Percentiles rank a stretch among this genome's conserved stretches.
Conservation (phyloP, 2,329 filamentous ascomycete species). For the Colletotrichum lini region DNA sequence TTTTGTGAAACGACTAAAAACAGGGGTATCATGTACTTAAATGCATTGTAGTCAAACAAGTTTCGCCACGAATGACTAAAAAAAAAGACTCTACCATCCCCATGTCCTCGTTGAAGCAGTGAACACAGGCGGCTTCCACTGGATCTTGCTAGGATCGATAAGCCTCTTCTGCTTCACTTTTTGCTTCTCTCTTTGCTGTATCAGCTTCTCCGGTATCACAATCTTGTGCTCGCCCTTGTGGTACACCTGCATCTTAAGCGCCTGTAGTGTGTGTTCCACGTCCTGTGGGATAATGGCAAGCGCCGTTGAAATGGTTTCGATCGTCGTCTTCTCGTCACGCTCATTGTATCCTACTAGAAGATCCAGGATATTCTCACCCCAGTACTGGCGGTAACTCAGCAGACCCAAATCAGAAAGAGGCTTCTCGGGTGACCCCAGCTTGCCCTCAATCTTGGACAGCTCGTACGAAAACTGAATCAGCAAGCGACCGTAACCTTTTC, state of each 20-base stretch:
- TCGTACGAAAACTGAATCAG: constrained; percentile 99
- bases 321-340: constrained; percentile 80
- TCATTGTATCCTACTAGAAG: constrained; percentile 82
- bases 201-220: constrained; percentile 87
- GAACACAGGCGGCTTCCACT: constrained; percentile 98
- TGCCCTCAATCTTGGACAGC: constrained; percentile 93
- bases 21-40: constrained; percentile 38
- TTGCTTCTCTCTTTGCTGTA: constrained; percentile 84
- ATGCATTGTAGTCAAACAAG: constrained; percentile 12
- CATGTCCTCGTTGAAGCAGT: constrained; percentile 91
- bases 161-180: constrained; percentile 82
- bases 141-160: constrained; percentile 84
- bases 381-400: constrained; percentile 95
- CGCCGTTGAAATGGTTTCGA: constrained; percentile 84
- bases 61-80: neutral
- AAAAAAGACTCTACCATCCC: constrained; percentile 79
- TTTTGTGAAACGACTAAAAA: neutral
- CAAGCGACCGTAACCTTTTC: constrained; percentile 92
- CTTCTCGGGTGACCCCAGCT: constrained; percentile 96
- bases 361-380: constrained; percentile 95
- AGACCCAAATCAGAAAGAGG: constrained; percentile 94
- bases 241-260: constrained; percentile 94
- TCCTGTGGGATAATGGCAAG: constrained; percentile 98
- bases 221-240: constrained; percentile 98
- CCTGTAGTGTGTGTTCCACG: constrained; percentile 94